Conservation (phyloP, 83 land plant genomes). For the Isoetes engelmannii region DNA sequence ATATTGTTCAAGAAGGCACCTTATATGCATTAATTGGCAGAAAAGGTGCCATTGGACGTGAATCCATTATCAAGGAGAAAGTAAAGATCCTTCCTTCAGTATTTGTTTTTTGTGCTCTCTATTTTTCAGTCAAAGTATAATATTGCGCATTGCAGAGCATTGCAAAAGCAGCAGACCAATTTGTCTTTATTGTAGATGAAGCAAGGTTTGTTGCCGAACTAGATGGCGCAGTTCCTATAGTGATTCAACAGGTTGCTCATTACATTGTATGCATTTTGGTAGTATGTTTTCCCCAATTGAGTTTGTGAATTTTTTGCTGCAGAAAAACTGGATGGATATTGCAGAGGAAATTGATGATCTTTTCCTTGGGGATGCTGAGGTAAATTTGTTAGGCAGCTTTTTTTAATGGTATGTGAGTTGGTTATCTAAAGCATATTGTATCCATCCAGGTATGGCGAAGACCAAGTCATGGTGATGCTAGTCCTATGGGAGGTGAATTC, state of each 20-base stretch:
- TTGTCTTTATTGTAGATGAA: conserved; percentile 44
- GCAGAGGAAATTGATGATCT: conserved; percentile 76
- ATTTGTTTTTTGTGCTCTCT: background rate
- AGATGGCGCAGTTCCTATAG: conserved; percentile 55
- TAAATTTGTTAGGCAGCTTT: background rate
- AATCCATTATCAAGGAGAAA: conserved; percentile 58
- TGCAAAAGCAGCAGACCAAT: conserved; percentile 38
- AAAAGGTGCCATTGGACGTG: conserved; percentile 34
- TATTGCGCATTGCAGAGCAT: conserved; percentile 22
- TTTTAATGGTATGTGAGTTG: too few relatives aligned
- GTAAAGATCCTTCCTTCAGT: conserved; percentile 17
- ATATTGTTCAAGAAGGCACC: conserved; percentile 53
- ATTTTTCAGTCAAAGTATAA: background rate
- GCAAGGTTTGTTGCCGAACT: conserved; percentile 29
- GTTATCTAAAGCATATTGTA: background rate
- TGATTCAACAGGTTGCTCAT: conserved; percentile 40
- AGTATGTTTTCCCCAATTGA: background rate
- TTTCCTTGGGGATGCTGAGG: conserved; percentile 70
- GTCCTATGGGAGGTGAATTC: conserved; percentile 54
- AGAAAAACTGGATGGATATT: conserved; percentile 58
- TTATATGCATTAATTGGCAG: conserved; percentile 56
- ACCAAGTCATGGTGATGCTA: conserved; percentile 50
- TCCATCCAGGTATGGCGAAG: conserved; percentile 61
- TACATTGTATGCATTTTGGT: background rate
- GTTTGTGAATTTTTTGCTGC: conserved; percentile 1